Base-by-base conservation (phyloP, 2,329 filamentous ascomycete species). In the Penicillium polonicum region DNA sequence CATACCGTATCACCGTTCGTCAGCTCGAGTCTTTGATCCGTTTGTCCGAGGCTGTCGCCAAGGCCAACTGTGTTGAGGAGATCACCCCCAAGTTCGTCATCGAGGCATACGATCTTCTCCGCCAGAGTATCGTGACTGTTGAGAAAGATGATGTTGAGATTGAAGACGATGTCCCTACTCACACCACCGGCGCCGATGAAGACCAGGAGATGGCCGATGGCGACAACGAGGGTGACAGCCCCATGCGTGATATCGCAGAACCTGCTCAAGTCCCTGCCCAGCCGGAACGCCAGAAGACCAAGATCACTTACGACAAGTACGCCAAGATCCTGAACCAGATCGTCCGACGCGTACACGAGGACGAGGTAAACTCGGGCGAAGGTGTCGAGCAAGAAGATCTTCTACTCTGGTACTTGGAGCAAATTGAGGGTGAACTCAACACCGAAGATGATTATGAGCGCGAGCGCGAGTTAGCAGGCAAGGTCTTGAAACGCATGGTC, bases 71-170 rank as follows among this genome's bases (percentile, higher is more conserved):
- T 72, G 91, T 96, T 15, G 90, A 93, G 68, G 92, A 97, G 62
- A 89, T 99, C 60, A 87, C 87, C 0, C 83, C 89, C 1, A 84
- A 85, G 0, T 96, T 97, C 76, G 94, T 99, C 17, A 84, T 89
- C 41, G 94, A 99, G 76, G 94, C 93, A 0, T 97, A 89, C 75
- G 91, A 94, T 67, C 83, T 99, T 10, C 84, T 99, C 13, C 83
- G 92, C 42, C 92, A 97, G 76, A 94, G 90, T 74, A 99, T 99
- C 73, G 97, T 99, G 68, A 94, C 90, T 2, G 94, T 99, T 27
- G 94, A 99, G 76, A 94, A 97, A 70, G 94, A 99, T 68, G 94
- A 99, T 68, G 87, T 99, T 17, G 93, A 97, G 70, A 88, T 99
- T 60, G 91, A 96, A 52, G 92, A 92, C 6, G 88, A 90, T 21